Conservation (phyloP, 148 eudicot genomes). For the Chenopodium quinoa region DNA sequence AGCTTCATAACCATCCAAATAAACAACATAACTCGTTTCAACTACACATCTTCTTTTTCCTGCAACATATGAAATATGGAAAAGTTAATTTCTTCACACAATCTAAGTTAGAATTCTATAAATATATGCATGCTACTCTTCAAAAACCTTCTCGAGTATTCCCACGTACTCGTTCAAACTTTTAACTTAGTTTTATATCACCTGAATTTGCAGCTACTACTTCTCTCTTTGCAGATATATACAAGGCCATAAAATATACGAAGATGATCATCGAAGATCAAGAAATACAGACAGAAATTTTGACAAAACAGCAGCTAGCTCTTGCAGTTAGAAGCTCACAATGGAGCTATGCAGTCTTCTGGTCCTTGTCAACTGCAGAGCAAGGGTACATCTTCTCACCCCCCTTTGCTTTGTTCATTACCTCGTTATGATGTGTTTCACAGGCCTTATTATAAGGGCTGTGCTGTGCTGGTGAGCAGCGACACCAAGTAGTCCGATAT, state of each 20-base stretch:
- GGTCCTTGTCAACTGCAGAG: conserved; percentile 45
- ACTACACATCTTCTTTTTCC: background rate
- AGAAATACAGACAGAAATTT: conserved; percentile 33
- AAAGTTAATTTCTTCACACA: background rate
- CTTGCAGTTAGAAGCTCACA: conserved; percentile 52
- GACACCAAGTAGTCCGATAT: background rate
- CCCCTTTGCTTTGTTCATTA: too few species aligned
- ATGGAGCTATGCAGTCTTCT: conserved; percentile 67
- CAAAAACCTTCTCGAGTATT: too few species aligned
- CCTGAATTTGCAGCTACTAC: too few species aligned
- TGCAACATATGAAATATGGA: background rate
- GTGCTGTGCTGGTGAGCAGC: too few species aligned
- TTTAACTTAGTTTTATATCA: too few species aligned
- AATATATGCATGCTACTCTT: too few species aligned
- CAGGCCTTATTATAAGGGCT: too few species aligned
- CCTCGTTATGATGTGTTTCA: too few species aligned
- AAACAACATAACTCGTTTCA: background rate
- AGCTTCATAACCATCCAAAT: background rate
- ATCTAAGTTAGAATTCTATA: too few species aligned
- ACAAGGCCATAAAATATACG: background rate
- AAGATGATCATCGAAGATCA: conserved; percentile 30
- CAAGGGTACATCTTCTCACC: conserved; percentile 28
- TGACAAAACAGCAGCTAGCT: conserved; percentile 41
- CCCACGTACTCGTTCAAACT: too few species aligned
- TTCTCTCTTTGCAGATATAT: background rate